Evolutionary conservation across 345 rosid species (phyloP), one percentile per base, ranked within the genome.

Genomic region (Syzygium grande): DNA sequence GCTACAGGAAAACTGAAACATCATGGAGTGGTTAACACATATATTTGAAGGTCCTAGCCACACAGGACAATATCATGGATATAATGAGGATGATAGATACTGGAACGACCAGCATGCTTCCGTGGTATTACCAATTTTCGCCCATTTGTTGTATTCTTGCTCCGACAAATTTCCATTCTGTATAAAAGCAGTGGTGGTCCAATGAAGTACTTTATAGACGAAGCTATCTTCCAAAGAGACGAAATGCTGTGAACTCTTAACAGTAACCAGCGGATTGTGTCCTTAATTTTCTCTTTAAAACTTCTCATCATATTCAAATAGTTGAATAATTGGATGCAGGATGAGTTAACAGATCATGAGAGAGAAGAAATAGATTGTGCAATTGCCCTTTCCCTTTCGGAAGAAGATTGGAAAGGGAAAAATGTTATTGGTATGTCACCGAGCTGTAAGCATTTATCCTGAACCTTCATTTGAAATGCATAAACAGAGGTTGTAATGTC

Each of bases 21-120:
- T 43, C 85, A 96, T 98, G 99, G 97, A 93, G 63, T 98, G 99
- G 99, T 93, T 95, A 86, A 96, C 94, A 79, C 93, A 95, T 86
- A 91, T 96, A 90, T 88, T 98, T 61, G 93, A 94, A 58, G 98
- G 98, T 65, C 93, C 98, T 86, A 91, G 93, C 87, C 84, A 90
- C 88, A 94, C 88, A 34, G 94, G 94, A 54, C 94, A 91, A 30
- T 90, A 90, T 90, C 93, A 92, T 83, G 93, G 95, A 89, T 92
- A 89, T 89, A 90, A 88, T 88, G 91, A 90, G 90, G 94, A 91
- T 52, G 93, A 93, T 73, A 90, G 91, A 79, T 84, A 58, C 79
- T 88, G 90, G 92, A 96, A 92, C 5, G 90, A 90, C 87, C 95
- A 95, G 89, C 96, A 83, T 59, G 88, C 25, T 85, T 93, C 97